These are phyloP conservation scores for Tolypocladium guangdongense DNA, from an alignment of 2,329 filamentous ascomycete genomes.

Conservation along the genomic window DNA sequence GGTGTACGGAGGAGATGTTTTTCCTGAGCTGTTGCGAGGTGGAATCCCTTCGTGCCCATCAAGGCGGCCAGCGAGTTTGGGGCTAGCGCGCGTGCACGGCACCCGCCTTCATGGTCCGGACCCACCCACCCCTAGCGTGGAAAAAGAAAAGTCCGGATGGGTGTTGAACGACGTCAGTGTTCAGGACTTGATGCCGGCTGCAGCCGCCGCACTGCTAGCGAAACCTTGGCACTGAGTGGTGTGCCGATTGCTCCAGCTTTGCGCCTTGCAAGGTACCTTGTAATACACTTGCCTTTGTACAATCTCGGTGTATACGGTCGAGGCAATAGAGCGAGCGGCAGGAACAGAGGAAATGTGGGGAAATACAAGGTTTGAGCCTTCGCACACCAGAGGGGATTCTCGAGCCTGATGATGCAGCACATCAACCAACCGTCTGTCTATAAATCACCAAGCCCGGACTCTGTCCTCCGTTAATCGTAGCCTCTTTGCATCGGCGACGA, in stretches of 20 bases:
- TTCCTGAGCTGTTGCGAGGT: slow-evolving; percentile 15
- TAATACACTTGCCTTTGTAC: no score
- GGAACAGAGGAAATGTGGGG: background rate
- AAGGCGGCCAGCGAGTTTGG: slow-evolving; percentile 20
- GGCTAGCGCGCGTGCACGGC: slow-evolving; percentile 19
- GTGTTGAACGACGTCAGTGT: background rate
- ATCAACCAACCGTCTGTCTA: background rate
- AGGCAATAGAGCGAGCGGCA: no score
- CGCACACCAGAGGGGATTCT: background rate
- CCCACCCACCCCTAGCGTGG: background rate
- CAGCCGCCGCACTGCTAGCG: background rate
- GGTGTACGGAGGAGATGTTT: slow-evolving; percentile 19
- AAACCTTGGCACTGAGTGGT: no score
- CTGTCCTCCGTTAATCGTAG: background rate
- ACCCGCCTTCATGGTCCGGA: no score
- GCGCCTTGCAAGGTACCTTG: no score
- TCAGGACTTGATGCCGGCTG: background rate
- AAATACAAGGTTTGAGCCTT: background rate
- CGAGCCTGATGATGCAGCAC: background rate
- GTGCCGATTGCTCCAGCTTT: no score
- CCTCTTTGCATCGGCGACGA: background rate
- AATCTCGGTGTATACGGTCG: background rate
- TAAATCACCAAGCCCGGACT: no score
- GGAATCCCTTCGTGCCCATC: slow-evolving; percentile 24
- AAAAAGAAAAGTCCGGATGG: background rate